A percentile compares a stretch with the other conserved stretches of the same genome.
Evolutionary conservation across 495 filamentous ascomycete genomes (phyloP).

Genomic region (Chaetomidium leptoderma): DNA sequence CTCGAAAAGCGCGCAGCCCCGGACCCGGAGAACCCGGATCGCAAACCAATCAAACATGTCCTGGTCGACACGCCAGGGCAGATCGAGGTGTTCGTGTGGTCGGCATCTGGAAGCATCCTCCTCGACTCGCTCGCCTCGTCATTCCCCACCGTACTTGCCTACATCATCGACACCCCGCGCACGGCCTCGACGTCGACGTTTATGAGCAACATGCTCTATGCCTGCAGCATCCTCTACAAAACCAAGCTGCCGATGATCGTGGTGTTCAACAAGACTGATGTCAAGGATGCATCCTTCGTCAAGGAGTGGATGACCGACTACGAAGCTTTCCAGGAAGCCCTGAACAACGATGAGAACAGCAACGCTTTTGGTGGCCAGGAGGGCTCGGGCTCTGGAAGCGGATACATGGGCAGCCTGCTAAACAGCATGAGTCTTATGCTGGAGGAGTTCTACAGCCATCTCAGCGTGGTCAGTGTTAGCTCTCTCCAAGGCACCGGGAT

Average conservation of each 20-base stretch:
- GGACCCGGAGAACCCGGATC: constrained; percentile 56
- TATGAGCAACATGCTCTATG: constrained; percentile 99
- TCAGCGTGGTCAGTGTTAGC: constrained; percentile 88
- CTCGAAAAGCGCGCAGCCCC: constrained; percentile 79
- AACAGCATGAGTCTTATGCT: constrained; percentile 98
- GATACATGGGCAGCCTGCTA: constrained; percentile 93
- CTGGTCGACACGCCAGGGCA: constrained; percentile 94
- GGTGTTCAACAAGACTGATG: constrained; percentile 98
- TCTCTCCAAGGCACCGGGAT: constrained; percentile 90
- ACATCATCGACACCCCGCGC: constrained; percentile 93
- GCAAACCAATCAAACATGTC: constrained; percentile 72
- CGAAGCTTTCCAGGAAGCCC: constrained; percentile 85
- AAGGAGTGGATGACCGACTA: constrained; percentile 99
- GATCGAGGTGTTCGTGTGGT: constrained; percentile 99
- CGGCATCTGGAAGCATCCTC: constrained; percentile 86
- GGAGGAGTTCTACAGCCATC: constrained; percentile 93
- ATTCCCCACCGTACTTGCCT: constrained; percentile 94
- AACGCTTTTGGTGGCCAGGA: constrained; percentile 74
- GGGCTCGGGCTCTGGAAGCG: constrained; percentile 67
- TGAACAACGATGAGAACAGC: constrained; percentile 70
- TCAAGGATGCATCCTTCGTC: constrained; percentile 82
- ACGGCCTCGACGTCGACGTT: constrained; percentile 91
- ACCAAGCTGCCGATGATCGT: constrained; percentile 97
- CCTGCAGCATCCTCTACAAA: constrained; percentile 96
- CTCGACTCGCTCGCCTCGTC: constrained; percentile 86